phyloP scores from a whole-genome alignment of 345 rosid genomes.

The Arabis hirsuta region DNA sequence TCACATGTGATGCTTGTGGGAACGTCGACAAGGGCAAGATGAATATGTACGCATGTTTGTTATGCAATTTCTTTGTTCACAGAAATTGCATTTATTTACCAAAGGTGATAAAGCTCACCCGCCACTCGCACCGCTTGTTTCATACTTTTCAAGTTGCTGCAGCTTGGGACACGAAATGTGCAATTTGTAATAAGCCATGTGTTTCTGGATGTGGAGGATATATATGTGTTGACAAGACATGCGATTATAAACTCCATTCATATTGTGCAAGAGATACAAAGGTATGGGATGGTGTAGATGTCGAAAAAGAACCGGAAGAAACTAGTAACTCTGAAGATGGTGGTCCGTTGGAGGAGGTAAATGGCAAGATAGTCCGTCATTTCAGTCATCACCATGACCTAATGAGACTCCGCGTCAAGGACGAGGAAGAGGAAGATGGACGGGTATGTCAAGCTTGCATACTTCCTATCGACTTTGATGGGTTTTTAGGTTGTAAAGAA shows the following conservation, averaged over 20 bases:
- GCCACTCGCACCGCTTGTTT: slow-evolving; percentile 3
- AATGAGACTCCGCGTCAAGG: not conserved
- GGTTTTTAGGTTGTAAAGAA: slow-evolving; percentile 15
- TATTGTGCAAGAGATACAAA: not conserved
- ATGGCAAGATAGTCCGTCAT: no score
- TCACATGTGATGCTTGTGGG: slow-evolving; percentile 10
- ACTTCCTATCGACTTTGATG: slow-evolving; percentile 7
- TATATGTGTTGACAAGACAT: not conserved
- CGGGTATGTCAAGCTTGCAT: slow-evolving; percentile 19
- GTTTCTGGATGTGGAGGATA: slow-evolving; percentile 1
- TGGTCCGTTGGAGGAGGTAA: no score
- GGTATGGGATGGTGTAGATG: slow-evolving; percentile 22
- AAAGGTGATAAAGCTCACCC: slow-evolving; percentile 10
- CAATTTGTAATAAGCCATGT: not conserved
- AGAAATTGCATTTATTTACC: not conserved
- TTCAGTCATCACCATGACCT: no score
- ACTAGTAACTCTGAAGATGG: no score
- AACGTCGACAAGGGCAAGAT: not conserved
- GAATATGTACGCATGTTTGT: slow-evolving; percentile 8
- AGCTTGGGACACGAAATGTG: not conserved
- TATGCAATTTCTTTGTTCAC: slow-evolving; percentile 4
- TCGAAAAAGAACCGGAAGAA: slow-evolving; percentile 6
- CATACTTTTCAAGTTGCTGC: not conserved
- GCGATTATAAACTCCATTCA: slow-evolving; percentile 6
- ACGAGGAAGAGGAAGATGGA: not conserved